Base-by-base conservation (phyloP, 495 filamentous ascomycete species). In the Penicillium ochrochloron region DNA sequence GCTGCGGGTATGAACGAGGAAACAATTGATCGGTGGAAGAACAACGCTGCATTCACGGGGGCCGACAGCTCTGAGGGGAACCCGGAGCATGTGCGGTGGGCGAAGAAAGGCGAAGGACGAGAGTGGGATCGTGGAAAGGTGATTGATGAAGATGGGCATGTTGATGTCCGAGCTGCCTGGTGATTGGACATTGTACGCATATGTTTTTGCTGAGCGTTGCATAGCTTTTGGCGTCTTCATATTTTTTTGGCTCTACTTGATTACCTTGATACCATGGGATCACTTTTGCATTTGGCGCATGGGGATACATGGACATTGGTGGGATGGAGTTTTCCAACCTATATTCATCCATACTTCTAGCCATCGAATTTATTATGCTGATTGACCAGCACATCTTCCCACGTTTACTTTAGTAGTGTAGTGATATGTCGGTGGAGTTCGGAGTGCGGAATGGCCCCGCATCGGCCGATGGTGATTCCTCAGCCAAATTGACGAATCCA, bases 81-180 rank as follows among this genome's bases (percentile, higher is more conserved):
- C 17, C 74, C 79, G 59, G 89, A 89, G 34, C 86, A 92, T 70
- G 90, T 96, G 14, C 83, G 76, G 65, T 99, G 95, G 94, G 82
- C 83, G 50, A 90, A 88, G 72, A 86, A 84, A 51, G 94, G 92
- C 0, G 90, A 92, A 64, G 82, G 85, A n/a, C 85, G 92, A 39
- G 94, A 96, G 71, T 97, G 94, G 94, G 94, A 98, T 83, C 82
- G 88, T 9, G 91, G 91, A 19, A 97, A 97, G 71, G 86, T 92
- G 35, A 76, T 92, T 39, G 85, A 88, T 64, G 84, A 82, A 14
- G 83, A 90, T 59, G 89, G 88, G 1, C 77, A 84, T 64, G 80
- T 86, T 60, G 76, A 80, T 58, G 71, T 88, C 23, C 82, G 80
- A 59, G 82, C 84, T 27, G 55, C 69, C 57, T 84, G 82, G 82